Evolutionary conservation across 345 rosid genomes (phyloP), one percentile per base, ranked within the genome.

Genomic region (Bruguiera gymnorhiza): DNA sequence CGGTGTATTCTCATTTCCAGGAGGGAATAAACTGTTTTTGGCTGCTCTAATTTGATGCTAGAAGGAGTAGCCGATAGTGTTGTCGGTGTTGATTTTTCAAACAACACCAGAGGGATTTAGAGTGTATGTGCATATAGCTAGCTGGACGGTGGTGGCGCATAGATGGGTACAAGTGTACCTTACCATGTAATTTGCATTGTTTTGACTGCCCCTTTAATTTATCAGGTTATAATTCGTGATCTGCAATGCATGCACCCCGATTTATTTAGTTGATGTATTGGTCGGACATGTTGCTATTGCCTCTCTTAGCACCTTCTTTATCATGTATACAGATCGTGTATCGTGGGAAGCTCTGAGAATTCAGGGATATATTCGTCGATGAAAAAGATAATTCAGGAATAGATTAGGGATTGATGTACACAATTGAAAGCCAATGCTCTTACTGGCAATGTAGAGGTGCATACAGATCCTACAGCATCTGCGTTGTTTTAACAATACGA

Each of bases 31-130:
- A 31, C 78, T 71, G 84, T 81, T 81, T 74, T 57, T 64, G 76
- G 85, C 78, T 67, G 82, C 82, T 81, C 68, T 82, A 81, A 76
- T 57, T 68, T 16, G 57, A 68, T 62, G 20, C 24, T 53, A 66
- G n/a, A 80, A 71, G 80, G 78, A 84, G 85, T 75, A 75, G 83
- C 80, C n/a, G 8, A 43, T 72, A 79, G 69, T 76, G 79, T 81
- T 83, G 84, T 62, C 52, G 70, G 76, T 72, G 75, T 19, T 66
- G 55, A 26, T 69, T 75, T 72, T 72, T 39, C 58, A 19, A 57
- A 53, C 56, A 43, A 56, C 32, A 36, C 55, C 7, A 2, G 30
- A 60, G 21, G 52, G 31, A 46, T 30, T 75, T 18, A 59, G 63
- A 73, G 62, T 8, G 71, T 68, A 19, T 79, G 81, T 81, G 74